These are phyloP conservation scores for Rubia yunnanensis DNA, from an alignment of 257 asterid genomes.

Conservation along the genomic window DNA sequence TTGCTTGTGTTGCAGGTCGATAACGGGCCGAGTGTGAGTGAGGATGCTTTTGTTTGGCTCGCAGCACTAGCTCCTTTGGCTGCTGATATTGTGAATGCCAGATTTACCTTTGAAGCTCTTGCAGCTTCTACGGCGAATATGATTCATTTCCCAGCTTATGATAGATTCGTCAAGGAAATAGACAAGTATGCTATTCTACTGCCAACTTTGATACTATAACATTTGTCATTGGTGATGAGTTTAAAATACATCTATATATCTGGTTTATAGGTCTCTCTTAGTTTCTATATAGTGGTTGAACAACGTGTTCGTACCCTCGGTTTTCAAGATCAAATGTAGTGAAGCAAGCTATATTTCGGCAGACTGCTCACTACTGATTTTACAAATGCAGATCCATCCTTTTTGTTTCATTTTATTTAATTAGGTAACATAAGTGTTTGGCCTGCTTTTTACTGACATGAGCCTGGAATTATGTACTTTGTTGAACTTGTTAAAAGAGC, in stretches of 20 bases:
- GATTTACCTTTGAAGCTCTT: conserved; percentile 74
- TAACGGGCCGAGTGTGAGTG: conserved; percentile 48
- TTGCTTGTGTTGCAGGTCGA: conserved; percentile 42
- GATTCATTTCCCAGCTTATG: conserved; percentile 78
- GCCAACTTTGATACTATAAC: background rate
- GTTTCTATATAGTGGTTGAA: background rate
- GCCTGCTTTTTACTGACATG: background rate
- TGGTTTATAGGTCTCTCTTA: too few species aligned
- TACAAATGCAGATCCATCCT: background rate
- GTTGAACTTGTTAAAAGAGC: background rate
- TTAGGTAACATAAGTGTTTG: background rate
- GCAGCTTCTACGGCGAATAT: conserved; percentile 60
- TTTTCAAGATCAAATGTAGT: background rate
- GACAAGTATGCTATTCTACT: conserved; percentile 26
- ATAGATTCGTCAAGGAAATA: conserved; percentile 63
- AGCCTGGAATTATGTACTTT: background rate
- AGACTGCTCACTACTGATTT: background rate
- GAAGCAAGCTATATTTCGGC: background rate
- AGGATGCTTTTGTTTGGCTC: conserved; percentile 78
- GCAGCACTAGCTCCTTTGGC: conserved; percentile 53
- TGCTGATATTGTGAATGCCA: conserved; percentile 65
- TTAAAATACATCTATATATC: background rate
- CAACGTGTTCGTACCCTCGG: background rate
- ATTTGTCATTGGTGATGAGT: background rate
- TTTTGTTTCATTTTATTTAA: background rate